Base-by-base conservation (phyloP, 495 filamentous ascomycete species). In the Podospora sp. region DNA sequence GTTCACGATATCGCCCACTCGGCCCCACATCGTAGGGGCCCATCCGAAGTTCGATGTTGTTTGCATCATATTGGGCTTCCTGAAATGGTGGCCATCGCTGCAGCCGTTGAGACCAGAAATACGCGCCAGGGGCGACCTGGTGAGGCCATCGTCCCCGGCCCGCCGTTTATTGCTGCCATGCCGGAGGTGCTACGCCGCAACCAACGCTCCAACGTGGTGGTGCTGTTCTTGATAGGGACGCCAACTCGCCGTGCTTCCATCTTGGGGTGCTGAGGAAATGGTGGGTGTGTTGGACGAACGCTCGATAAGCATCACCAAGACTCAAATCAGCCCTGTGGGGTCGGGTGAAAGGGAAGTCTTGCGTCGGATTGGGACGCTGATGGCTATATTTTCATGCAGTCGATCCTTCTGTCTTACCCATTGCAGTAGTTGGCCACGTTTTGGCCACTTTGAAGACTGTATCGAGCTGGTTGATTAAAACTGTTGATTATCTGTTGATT, bases 71-170 rank as follows among this genome's bases (percentile, higher is more conserved):
- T 46, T 46, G 40, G 40, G 40, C 14, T 46, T 46, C 5, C 40
- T 12, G 40, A 14, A 26, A 2, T 55, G 52, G 52, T 55, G 16
- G 52, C 52, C 52, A 12, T 55, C 24, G 52, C 9, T 22, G 52
- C 20, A 55, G 52, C 52, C 52, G 25, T 24, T 46, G 40, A 22
- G 52, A n/a, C 52, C 52, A 55, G 52, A 55, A 55, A 55, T 55
- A 55, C 20, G 52, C 52, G 52, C 52, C 52, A 11, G 52, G 52
- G 25, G 14, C 21, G 52, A 24, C 16, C 40, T 11, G 40, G 40
- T 46, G 40, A 46, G 16, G 40, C 40, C 40, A 46, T 14, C 40
- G 40, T 4, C 40, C 40, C 16, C 9, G 40, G 40, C 33, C 33
- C 12, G 33, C 33, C 33, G 33, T 5, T 36, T 36, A 36, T 46